phyloP scores from a whole-genome alignment of 2,329 filamentous ascomycete species.

The Cladosporium sp. region DNA sequence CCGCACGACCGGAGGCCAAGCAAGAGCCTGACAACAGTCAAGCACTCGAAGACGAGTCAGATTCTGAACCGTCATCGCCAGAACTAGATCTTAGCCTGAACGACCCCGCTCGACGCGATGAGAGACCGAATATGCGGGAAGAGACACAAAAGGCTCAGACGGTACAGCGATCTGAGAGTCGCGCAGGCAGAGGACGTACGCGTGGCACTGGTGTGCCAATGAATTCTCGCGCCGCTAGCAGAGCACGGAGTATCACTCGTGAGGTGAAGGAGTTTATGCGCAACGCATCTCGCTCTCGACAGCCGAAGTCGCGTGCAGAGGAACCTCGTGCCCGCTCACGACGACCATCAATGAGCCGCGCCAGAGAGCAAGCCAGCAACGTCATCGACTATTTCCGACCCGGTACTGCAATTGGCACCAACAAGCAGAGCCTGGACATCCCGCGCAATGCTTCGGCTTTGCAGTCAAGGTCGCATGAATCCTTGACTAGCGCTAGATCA shows the following conservation, averaged over 20 bases:
- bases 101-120: neutral
- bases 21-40: too few relatives aligned
- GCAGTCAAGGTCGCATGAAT: conserved; percentile 21
- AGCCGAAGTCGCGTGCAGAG: neutral
- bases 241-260: conserved; percentile 17
- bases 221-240: conserved; percentile 14
- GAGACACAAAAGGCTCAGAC: neutral
- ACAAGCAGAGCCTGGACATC: conserved; percentile 25
- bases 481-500: conserved; percentile 19
- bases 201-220: conserved; percentile 1
- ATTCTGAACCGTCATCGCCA: neutral
- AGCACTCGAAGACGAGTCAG: neutral
- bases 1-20: neutral
- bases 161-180: conserved; percentile 1
- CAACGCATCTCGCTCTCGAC: conserved; percentile 3
- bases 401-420: conserved; percentile 17
- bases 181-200: neutral
- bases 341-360: conserved; percentile 3
- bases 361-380: conserved; percentile 9
- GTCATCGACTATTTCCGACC: conserved; percentile 40
- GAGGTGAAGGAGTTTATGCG: conserved; percentile 13
- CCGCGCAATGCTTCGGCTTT: conserved; percentile 22
- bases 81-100: neutral
- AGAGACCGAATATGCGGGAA: neutral
- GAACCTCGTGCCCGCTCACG: neutral